phyloP scores from a whole-genome alignment of 1,139 yeast genomes.

The Geotrichum aggregatum region DNA sequence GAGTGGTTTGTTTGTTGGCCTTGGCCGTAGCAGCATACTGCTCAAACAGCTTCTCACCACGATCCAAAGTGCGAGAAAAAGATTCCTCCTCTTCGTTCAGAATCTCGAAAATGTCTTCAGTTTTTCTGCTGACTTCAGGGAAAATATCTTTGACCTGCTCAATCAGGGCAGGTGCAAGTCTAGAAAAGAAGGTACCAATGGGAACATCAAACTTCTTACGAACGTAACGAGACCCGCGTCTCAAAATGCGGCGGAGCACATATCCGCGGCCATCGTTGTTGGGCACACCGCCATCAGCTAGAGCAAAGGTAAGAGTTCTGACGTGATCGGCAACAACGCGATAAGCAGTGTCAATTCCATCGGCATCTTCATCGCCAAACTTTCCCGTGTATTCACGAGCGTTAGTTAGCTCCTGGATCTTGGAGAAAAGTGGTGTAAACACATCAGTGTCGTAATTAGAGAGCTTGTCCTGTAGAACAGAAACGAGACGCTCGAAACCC shows the following conservation, averaged over 20 bases:
- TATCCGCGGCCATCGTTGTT: conserved; percentile 99
- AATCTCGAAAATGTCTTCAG: conserved; percentile 77
- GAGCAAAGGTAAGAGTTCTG: conserved; percentile 90
- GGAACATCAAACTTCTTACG: conserved; percentile 95
- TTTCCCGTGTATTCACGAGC: conserved; percentile 87
- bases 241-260: conserved; percentile 89
- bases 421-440: conserved; percentile 77
- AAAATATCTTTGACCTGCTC: conserved; percentile 82
- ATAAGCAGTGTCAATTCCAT: conserved; percentile 96
- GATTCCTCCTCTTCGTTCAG: conserved; percentile 94
- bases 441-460: conserved; percentile 98
- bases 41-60: conserved; percentile 96
- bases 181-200: conserved; percentile 77
- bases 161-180: conserved; percentile 86
- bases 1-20: conserved; percentile 65
- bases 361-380: conserved; percentile 86
- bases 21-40: conserved; percentile 83
- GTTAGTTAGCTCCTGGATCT: conserved; percentile 88
- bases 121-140: conserved; percentile 80
- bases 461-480: conserved; percentile 81
- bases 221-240: conserved; percentile 97
- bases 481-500: conserved; percentile 97
- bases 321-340: conserved; percentile 98
- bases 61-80: conserved; percentile 92
- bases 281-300: conserved; percentile 98